Conservation (phyloP, 768 basidiomycete genomes). For the Boletales sp. region DNA sequence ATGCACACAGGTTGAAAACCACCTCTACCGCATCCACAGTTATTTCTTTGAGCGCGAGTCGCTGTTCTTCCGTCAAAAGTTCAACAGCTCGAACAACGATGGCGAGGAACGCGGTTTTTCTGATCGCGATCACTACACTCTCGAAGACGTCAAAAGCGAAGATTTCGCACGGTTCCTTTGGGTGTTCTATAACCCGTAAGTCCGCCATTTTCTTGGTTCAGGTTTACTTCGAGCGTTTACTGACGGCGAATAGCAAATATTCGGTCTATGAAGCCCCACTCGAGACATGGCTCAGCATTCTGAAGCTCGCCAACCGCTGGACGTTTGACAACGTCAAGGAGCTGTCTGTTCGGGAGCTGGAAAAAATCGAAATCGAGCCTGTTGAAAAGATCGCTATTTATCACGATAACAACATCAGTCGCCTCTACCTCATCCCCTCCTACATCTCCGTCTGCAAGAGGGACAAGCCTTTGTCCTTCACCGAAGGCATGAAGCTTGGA, state of each 20-base stretch:
- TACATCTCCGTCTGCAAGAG: slow-evolving; percentile 36
- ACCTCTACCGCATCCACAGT: slow-evolving; percentile 54
- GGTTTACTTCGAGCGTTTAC: background rate
- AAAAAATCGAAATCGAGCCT: slow-evolving; percentile 33
- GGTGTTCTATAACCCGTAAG: slow-evolving; percentile 64
- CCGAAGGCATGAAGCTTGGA: slow-evolving; percentile 42
- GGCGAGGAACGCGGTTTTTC: slow-evolving; percentile 34
- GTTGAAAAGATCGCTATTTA: slow-evolving; percentile 39
- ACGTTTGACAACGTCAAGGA: slow-evolving; percentile 38
- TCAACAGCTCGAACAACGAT: slow-evolving; percentile 30
- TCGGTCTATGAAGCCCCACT: slow-evolving; percentile 37
- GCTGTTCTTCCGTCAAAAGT: slow-evolving; percentile 37
- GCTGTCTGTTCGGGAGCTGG: slow-evolving; percentile 37
- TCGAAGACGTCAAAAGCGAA: slow-evolving; percentile 40
- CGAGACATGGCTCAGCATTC: slow-evolving; percentile 41
- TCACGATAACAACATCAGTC: slow-evolving; percentile 32
- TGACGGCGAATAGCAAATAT: slow-evolving; percentile 27
- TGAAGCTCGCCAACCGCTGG: slow-evolving; percentile 39
- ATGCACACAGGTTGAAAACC: slow-evolving; percentile 48
- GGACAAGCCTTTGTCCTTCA: slow-evolving; percentile 32
- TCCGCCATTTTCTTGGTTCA: background rate
- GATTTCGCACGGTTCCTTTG: slow-evolving; percentile 57
- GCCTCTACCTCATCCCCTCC: slow-evolving; percentile 33
- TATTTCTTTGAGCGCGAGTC: slow-evolving; percentile 67
- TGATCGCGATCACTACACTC: slow-evolving; percentile 41